Evolutionary conservation across 148 eudicot genomes (phyloP).

Genomic region (Pharnaceum exiguum): DNA sequence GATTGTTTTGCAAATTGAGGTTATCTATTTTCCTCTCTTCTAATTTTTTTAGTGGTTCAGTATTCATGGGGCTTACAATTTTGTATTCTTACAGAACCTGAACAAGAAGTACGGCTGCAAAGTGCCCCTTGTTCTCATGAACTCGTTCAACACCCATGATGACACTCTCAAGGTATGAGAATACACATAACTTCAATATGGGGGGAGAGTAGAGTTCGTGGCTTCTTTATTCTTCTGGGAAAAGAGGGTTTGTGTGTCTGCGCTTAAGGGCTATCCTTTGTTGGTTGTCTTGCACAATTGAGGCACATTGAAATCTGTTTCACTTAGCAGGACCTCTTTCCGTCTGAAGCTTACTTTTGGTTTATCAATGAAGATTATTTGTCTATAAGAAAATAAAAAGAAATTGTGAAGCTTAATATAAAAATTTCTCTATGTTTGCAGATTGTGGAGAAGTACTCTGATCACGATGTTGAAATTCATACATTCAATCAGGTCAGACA

Average conservation of each 20-base stretch:
- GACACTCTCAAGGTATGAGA: conserved; percentile 90
- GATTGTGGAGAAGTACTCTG: conserved; percentile 84
- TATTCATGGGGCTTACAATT: conserved; percentile 14
- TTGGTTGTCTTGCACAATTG: too few species aligned
- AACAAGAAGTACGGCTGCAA: conserved; percentile 84
- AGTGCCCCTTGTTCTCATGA: conserved; percentile 93
- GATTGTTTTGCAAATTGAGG: conserved; percentile 94
- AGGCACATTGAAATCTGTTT: too few species aligned
- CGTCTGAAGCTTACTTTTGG: too few species aligned
- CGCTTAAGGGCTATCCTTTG: too few species aligned
- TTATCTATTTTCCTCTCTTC: conserved; percentile 17
- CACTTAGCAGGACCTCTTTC: too few species aligned
- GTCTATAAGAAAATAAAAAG: too few species aligned
- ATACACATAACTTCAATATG: too few species aligned
- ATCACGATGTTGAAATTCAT: conserved; percentile 73
- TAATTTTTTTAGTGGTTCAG: neutral
- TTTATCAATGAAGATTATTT: too few species aligned
- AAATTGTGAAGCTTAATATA: too few species aligned
- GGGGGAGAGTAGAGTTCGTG: too few species aligned
- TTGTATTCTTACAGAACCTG: conserved; percentile 40
- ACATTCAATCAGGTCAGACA: conserved; percentile 87
- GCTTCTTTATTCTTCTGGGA: too few species aligned
- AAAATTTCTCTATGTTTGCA: conserved; percentile 34
- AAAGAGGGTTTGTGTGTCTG: too few species aligned
- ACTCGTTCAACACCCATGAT: conserved; percentile 98